Base-by-base conservation (phyloP, 352 stramenopile species). In the Phytophthora syringae region DNA sequence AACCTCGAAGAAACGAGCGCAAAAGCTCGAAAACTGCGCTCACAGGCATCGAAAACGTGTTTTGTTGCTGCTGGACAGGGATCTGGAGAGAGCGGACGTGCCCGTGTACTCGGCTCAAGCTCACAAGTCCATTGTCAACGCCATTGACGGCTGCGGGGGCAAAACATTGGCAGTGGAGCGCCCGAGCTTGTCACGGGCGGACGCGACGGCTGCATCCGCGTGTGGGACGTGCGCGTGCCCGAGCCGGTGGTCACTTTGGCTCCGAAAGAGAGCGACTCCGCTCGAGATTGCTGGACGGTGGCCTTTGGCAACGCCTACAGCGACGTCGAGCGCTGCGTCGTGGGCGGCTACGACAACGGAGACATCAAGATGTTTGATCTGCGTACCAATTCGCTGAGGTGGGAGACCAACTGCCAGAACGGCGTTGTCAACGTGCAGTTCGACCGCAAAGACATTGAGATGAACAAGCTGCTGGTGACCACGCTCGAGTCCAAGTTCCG, bases 361-460 rank as follows among this genome's bases (percentile, higher is more conserved):
- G 97, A 99, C 76, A 75, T 99, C 48, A 99, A 99, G 79, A 79
- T 99, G 68, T 99, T 98, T 58, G 97, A 99, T 64, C 69, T 98
- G 47, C 82, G 97, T 27, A 97, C 92, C 5, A 97, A 97, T 64
- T 82, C 82, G 54, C 79, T 99, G 65, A 77, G 91, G 48, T 99
- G 95, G 92, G 97, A 99, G 69, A 98, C 93, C 51, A 99, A 99
- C 70, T 94, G 93, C 47, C 86, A 93, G 58, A 99, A 99, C 77
- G 97, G 96, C 16, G 96, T 99, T n/a, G 97, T 98, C 36, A 93
- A 86, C 54, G 77, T 97, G 28, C 85, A 98, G 70, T 99, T 99
- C 55, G 97, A 99, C 72, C 85, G 96, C 36, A 97, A 95, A 55
- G 94, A 99, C 66, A 98, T 99, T 68, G 92, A 98, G 70, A 99